Evolutionary conservation across 2,329 filamentous ascomycete species (phyloP).

Genomic region (Ambrosiella xylebori): DNA sequence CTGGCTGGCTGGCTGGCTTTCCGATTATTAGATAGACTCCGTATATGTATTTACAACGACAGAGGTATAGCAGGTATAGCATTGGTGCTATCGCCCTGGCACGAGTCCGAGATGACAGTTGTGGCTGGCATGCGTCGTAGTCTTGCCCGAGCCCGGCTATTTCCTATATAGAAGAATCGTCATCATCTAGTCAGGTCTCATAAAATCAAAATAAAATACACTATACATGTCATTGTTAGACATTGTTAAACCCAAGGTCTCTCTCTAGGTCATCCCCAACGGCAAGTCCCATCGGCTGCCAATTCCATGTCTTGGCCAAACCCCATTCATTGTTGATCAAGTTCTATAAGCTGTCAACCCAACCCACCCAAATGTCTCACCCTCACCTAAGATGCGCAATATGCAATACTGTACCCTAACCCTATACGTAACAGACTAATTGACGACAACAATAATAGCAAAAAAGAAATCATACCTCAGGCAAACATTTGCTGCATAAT

Average conservation of each 20-base stretch:
- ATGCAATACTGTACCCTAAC: neutral
- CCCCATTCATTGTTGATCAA: no score
- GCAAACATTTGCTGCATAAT: neutral
- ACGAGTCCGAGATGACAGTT: neutral
- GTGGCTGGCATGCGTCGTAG: neutral
- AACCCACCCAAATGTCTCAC: no score
- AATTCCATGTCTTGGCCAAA: no score
- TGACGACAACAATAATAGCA: neutral
- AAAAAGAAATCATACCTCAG: neutral
- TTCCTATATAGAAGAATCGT: neutral
- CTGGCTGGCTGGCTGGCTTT: no score
- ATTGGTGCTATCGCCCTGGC: neutral
- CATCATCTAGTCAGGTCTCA: neutral
- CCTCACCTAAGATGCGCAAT: no score
- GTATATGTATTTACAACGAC: no score
- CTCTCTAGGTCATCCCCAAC: no score
- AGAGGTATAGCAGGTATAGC: neutral
- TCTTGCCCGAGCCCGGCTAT: neutral
- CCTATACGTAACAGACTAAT: neutral
- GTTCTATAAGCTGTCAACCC: no score
- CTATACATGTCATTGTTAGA: no score
- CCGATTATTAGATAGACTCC: no score
- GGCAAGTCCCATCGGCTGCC: no score
- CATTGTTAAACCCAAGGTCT: no score
- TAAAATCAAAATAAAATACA: neutral